Conservation (phyloP, 2,329 filamentous ascomycete genomes). For the Neopestalotiopsis clavispora region DNA sequence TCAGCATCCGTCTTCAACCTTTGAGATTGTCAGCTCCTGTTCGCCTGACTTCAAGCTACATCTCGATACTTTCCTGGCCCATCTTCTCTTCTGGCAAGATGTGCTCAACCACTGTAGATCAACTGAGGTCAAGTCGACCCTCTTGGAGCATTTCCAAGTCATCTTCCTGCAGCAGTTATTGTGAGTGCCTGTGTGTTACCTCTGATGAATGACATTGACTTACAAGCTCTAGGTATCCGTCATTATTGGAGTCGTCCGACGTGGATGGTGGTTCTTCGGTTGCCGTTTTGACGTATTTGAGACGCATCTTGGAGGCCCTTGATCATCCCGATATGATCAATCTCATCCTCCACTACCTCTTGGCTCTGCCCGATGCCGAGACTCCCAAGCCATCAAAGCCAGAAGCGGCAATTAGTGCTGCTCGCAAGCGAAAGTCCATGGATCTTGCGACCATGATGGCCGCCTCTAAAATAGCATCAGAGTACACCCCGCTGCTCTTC, state of each 20-base stretch:
- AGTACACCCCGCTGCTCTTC: slow-evolving; percentile 84
- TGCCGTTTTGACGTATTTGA: slow-evolving; percentile 91
- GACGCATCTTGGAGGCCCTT: slow-evolving; percentile 86
- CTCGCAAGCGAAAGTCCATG: slow-evolving; percentile 85
- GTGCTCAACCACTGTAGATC: slow-evolving; percentile 95
- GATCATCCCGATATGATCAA: slow-evolving; percentile 95
- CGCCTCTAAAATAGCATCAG: slow-evolving; percentile 69
- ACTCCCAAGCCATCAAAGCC: slow-evolving; percentile 40
- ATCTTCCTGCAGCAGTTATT: slow-evolving; percentile 93
- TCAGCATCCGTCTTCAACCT: slow-evolving; percentile 69
- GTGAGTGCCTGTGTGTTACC: slow-evolving; percentile 51
- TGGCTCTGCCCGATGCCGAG: slow-evolving; percentile 73
- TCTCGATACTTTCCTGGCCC: slow-evolving; percentile 90
- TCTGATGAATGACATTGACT: slow-evolving; percentile 12
- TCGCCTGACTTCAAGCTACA: slow-evolving; percentile 81
- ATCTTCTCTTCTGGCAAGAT: slow-evolving; percentile 97
- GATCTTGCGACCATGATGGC: slow-evolving; percentile 83
- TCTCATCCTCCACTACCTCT: slow-evolving; percentile 88
- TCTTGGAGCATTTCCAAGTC: slow-evolving; percentile 96
- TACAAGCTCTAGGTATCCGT: slow-evolving; percentile 74
- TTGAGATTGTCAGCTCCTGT: slow-evolving; percentile 76
- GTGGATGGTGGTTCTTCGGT: slow-evolving; percentile 96
- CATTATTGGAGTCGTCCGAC: slow-evolving; percentile 93
- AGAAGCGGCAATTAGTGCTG: slow-evolving; percentile 65
- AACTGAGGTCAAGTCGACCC: slow-evolving; percentile 85